phyloP scores from a whole-genome alignment of 352 stramenopile genomes.

The Blastocystis sp. region DNA sequence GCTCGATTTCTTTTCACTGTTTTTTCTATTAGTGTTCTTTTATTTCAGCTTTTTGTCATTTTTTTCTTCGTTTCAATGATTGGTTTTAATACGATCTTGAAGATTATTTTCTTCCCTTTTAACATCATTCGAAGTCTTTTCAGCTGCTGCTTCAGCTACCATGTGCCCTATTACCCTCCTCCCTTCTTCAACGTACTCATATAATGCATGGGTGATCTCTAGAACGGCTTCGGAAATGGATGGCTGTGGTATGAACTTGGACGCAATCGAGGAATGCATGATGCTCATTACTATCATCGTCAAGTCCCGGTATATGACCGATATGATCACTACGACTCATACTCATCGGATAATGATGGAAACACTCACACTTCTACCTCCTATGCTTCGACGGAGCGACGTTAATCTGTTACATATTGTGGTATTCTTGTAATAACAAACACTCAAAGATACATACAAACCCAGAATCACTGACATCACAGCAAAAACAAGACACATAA shows the following conservation, averaged over 20 bases:
- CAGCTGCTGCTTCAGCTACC: background rate
- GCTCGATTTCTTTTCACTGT: background rate
- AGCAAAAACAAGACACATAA: background rate
- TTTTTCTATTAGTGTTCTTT: background rate
- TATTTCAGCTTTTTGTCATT: background rate
- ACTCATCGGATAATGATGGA: background rate
- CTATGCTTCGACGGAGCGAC: slow-evolving; percentile 12
- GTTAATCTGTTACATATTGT: slow-evolving; percentile 10
- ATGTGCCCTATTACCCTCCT: background rate
- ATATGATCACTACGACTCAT: background rate
- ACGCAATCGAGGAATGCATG: background rate
- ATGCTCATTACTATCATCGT: background rate
- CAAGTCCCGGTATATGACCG: background rate
- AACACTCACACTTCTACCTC: slow-evolving; percentile 17
- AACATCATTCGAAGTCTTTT: background rate
- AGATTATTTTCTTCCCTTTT: slow-evolving; percentile 51
- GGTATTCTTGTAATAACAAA: too few species aligned
- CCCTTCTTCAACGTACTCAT: background rate
- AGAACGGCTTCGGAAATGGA: slow-evolving; percentile 46
- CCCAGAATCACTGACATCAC: background rate
- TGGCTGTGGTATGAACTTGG: slow-evolving; percentile 54
- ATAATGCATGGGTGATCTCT: background rate
- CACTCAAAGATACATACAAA: too few species aligned
- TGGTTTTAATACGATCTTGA: slow-evolving; percentile 24
- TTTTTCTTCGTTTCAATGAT: slow-evolving; percentile 45